Evolutionary conservation across 129 eudicot species (phyloP), one percentile per base, ranked within the genome.

Genomic region (Gnaphalium uliginosum): DNA sequence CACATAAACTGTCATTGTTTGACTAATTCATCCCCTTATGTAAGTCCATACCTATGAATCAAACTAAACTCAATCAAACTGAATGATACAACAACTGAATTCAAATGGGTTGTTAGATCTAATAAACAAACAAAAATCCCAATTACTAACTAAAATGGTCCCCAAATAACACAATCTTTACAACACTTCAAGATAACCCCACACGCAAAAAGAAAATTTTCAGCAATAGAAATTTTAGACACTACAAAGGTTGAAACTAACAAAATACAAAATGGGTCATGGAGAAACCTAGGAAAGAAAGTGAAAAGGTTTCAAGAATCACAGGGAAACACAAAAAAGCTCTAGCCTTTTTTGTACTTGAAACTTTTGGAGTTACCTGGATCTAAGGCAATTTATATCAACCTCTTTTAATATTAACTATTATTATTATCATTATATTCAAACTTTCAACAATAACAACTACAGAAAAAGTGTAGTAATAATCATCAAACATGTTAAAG

Each of bases 311-410:
- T 76, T 76, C 78, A 50, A 81, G 60, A 81, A 84, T 91, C 97
- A 91, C 97, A 91, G 60, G 97, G 68, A 91, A 64, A 81, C 73
- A 43, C 78, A 63, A 76, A 78, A 76, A 78, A 80, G 71, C 78
- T 60, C 64, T 81, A 76, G 68, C 65, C 76, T 73, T 79, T 84
- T 82, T 76, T 75, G 54, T 67, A 69, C 79, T 66, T 24, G 53
- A 84, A 76, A 66, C 78, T 69, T 78, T 63, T 73, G n/a, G 58
- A 86, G 87, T 91, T 73, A 84, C 97, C 97, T 77, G 84, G 88
- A 88, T 88, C 92, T 77, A 85, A 86, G 95, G 97, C 80, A 91
- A 91, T 78, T 66, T 46, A 81, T 78, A 72, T 84, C 84, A 88
- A 88, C 93, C 89, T 71, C 86, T 79, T 74, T 54, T 78, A 26